Evolutionary conservation across 768 basidiomycete species (phyloP), one percentile per base, ranked within the genome.

Genomic region (Auricularia auricula-judae): DNA sequence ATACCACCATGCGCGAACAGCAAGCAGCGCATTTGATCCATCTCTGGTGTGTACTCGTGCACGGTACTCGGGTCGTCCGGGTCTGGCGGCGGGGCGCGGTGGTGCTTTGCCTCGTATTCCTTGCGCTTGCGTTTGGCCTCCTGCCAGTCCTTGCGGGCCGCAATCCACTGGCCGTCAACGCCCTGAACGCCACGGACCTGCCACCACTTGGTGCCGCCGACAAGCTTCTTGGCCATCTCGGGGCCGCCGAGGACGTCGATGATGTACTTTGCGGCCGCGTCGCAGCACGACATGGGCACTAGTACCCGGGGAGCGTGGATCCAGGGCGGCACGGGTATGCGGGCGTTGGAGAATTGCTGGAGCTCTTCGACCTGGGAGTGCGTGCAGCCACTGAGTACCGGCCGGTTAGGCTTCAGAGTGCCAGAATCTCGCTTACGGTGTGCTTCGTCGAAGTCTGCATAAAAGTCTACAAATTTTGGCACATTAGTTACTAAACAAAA

Each of bases 131-230:
- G 79, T 73, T 87, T 84, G 11, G 82, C 84, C 67, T 87, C 85
- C 66, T 81, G 78, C 86, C 86, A 91, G 69, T 94, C 91, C 71
- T 89, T 93, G 78, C 82, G 88, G 64, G 89, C 84, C 2, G 85
- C 85, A 60, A 95, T 84, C 93, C 93, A 96, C 72, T 96, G 89
- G 0, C 82, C 91, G 71, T 91, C 84, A 11, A 96, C 82, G 5
- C 93, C 92, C 62, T 83, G 76, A 58, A 93, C 72, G 21, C 89
- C 87, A 51, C 95, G 86, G 39, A 95, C 93, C 75, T 97, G 95
- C 96, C 96, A 98, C 94, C 96, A 98, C 72, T 95, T 94, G 4
- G 85, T 84, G 1, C 96, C 96, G 11, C 96, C 96, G 3, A 93
- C 86, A 36, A 92, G 72, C 47, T 80, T 81, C 1, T 73, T 69